phyloP scores from a whole-genome alignment of 306 rosid species.

The Quercus cerris region DNA sequence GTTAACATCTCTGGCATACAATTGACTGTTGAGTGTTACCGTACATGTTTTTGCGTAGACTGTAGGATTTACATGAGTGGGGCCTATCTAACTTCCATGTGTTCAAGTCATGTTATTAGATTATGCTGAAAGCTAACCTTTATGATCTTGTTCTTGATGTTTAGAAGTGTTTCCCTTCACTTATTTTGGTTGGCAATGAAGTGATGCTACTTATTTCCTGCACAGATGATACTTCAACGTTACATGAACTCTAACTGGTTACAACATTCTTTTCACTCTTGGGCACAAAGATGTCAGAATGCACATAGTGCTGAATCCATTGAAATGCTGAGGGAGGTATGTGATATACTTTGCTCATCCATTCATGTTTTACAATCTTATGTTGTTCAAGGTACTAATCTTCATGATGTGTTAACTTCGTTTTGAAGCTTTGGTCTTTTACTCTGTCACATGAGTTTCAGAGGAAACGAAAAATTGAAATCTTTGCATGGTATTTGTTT shows the following conservation, averaged over 20 bases:
- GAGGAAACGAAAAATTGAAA: neutral
- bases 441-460: neutral
- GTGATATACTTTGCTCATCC: constrained; percentile 24
- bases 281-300: constrained; percentile 73
- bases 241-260: constrained; percentile 76
- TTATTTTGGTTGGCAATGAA: constrained; percentile 20
- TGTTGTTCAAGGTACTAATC: constrained; percentile 3
- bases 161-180: neutral
- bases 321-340: constrained; percentile 93
- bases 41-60: neutral
- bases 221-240: constrained; percentile 67
- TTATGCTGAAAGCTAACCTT: neutral
- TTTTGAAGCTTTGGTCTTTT: neutral
- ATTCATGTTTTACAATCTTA: constrained; percentile 12
- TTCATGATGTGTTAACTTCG: neutral
- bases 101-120: neutral
- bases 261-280: constrained; percentile 55
- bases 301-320: constrained; percentile 72
- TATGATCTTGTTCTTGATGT: constrained; percentile 6
- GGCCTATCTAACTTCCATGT: neutral
- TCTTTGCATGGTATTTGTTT: neutral
- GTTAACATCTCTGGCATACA: neutral
- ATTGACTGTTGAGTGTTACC: neutral
- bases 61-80: neutral
- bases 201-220: constrained; percentile 15